Base-by-base conservation (phyloP, 371 early-diverging fungal species). In the Vittaforma corneae region DNA sequence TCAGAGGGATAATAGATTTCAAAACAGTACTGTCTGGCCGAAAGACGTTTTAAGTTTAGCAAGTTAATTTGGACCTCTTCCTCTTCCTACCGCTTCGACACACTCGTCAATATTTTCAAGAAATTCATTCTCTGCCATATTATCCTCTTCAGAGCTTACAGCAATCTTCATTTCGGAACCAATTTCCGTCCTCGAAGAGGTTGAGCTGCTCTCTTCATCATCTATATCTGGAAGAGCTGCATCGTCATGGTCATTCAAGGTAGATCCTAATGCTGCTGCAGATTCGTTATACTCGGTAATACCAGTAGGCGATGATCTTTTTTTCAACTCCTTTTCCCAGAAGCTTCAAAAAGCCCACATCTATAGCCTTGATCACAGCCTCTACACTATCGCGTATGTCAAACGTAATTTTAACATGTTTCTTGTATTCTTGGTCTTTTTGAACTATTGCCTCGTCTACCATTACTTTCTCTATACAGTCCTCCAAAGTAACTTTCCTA, bases 81-180 rank as follows among this genome's bases (percentile, higher is more conserved):
- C 46, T 58, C 59, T 45, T n/a, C 45, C 42, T 34, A 68, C 50
- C 18, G 38, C 34, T 20, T 60, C 45, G 30, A 5, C 35, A 0
- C 73, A 26, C 11, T 70, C 47, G 48, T 76, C 75, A 33, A 38
- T 33, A 33, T 65, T 54, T 46, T 58, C 69, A 51, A 71, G 76
- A 28, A 72, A 71, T 32, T 78, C 83, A 47, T 9, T 24, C 29
- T 4, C 11, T 6, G 6, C 24, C 6, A 79, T 80, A 42, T 9
- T 29, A 0, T 75, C 30, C 11, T 69, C 46, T 54, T 74, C 74
- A 32, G 40, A 34, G 38, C 62, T 54, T 45, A 56, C 71, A 53
- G 71, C 77, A 24, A 70, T 72, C 30, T 77, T 82, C 47, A 16
- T 50, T 24, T 14, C 20, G 24, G 5, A 18, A 9, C 79, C 80